Conservation (phyloP, 352 stramenopile species). For the Pythium graminicola region DNA sequence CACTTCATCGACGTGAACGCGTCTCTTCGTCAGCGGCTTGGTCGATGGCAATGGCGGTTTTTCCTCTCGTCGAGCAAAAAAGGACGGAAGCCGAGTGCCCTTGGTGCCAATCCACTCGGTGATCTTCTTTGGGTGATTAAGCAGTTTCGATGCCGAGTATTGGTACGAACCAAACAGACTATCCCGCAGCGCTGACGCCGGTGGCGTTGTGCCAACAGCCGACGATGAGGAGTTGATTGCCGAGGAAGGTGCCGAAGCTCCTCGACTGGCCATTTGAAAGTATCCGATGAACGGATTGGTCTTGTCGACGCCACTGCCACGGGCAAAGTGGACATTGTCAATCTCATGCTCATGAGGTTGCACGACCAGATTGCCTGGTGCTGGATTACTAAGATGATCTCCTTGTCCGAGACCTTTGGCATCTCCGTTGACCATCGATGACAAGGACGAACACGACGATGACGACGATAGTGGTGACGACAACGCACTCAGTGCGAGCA, state of each 20-base stretch:
- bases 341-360: conserved; percentile 7
- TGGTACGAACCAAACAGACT: conserved; percentile 21
- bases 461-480: conserved; percentile 11
- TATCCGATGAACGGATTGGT: conserved; percentile 85
- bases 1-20: conserved; percentile 12
- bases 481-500: conserved; percentile 18
- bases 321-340: conserved; percentile 23
- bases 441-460: conserved; percentile 17
- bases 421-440: conserved; percentile 18
- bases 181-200: conserved; percentile 9
- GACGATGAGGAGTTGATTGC: not conserved
- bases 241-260: not conserved
- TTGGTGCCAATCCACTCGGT: conserved; percentile 44
- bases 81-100: conserved; percentile 20
- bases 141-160: conserved; percentile 27
- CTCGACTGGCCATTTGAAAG: conserved; percentile 44
- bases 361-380: conserved; percentile 4
- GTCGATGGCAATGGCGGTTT: conserved; percentile 4
- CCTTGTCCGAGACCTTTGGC: conserved; percentile 15
- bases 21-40: conserved; percentile 7
- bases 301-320: conserved; percentile 66
- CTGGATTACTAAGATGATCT: conserved; percentile 1
- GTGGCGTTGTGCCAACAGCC: not conserved
- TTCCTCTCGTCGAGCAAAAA: conserved; percentile 19
- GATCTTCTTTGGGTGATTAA: conserved; percentile 40